Base-by-base conservation (phyloP, 805 yeast genomes). In the Pichia scutulata region DNA sequence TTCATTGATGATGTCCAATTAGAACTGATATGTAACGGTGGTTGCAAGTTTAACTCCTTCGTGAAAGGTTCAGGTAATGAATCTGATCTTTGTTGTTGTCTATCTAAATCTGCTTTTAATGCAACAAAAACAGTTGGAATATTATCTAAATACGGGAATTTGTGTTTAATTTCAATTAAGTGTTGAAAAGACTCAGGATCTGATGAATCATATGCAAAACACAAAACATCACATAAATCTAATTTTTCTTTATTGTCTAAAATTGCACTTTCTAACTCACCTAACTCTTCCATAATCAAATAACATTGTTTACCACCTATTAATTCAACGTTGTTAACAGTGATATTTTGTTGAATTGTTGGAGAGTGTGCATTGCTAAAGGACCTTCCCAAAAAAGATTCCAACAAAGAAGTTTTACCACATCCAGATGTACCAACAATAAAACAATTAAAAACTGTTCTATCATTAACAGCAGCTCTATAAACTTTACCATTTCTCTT, bases 221-320 rank as follows among this genome's bases (percentile, higher is more conserved):
- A 93, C 1, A 93, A 63, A 3, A 89, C 96, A 64, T 93, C 99
- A 67, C 98, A 93, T 47, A 84, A 85, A 49, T 85, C 87, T 10
- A 92, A 65, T 47, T 89, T 75, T 16, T 70, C 63, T 37, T 74
- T 75, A 62, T 90, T 88, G 45, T 81, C 92, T 23, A 92, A 64
- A 4, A 89, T 80, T 0, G 93, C 95, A 0, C 86, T 81, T 62
- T 88, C 96, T 28, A 86, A 70, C 55, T 86, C 95, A 0, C 96
- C 97, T 39, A 89, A 70, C 60, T 93, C 99, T 64, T 92, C 96
- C 48, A 93, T 63, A 47, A 93, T 88, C 60, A 93, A 69, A 62
- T 93, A 93, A 62, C 95, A 89, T 65, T 93, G 99, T 61, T 88
- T 90, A 3, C 99, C 98, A 3, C 98, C 98, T 47, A 83, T 82